These are phyloP conservation scores for Apophysomyces sp. DNA, from an alignment of 371 early-diverging fungal genomes.

Conservation along the genomic window DNA sequence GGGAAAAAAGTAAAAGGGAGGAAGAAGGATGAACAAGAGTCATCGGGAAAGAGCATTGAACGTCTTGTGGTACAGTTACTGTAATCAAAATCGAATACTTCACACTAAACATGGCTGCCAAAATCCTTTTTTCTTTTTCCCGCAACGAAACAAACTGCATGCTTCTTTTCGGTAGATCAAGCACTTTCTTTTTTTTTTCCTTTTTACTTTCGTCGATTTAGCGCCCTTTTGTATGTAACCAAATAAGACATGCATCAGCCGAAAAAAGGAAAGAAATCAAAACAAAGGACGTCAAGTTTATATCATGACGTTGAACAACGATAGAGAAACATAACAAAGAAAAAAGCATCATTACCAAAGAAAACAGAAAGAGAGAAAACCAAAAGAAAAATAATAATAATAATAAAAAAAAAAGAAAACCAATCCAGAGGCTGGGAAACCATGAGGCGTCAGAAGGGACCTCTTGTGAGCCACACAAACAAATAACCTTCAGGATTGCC, in stretches of 20 bases:
- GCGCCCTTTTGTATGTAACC: neutral
- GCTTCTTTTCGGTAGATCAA: neutral
- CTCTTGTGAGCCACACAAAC: conserved; percentile 2
- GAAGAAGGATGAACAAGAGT: neutral
- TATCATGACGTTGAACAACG: neutral
- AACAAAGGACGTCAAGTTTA: neutral
- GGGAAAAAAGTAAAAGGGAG: neutral
- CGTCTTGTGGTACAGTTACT: neutral
- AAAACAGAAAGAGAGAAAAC: too few relatives aligned
- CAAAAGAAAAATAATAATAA: too few relatives aligned
- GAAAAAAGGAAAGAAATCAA: neutral
- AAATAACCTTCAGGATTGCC: neutral
- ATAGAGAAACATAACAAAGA: neutral
- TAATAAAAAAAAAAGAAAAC: neutral
- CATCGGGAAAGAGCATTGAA: neutral
- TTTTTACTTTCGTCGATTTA: neutral
- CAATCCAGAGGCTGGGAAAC: neutral
- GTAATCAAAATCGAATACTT: neutral
- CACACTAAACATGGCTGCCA: too few relatives aligned
- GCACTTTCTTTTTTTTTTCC: neutral
- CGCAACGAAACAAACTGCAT: neutral
- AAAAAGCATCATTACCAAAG: too few relatives aligned
- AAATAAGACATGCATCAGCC: neutral
- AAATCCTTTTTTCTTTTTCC: too few relatives aligned
- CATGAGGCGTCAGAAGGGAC: conserved; percentile 3